phyloP scores from a whole-genome alignment of 2,329 filamentous ascomycete species.

The Huntiella bhutanensis region DNA sequence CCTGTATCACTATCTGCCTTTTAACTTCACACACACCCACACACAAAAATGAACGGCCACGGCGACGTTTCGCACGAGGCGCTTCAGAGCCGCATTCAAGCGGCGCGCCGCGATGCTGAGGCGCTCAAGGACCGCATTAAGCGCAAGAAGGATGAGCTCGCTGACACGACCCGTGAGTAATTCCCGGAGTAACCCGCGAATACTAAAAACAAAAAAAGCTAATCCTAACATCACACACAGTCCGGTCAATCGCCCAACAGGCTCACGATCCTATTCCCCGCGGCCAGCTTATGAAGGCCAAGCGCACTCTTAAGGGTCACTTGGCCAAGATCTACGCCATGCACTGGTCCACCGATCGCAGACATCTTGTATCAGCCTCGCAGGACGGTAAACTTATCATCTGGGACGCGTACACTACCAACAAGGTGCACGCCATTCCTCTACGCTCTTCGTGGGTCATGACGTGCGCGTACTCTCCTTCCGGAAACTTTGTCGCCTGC shows the following conservation, averaged over 20 bases:
- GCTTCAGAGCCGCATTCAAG: constrained; percentile 86
- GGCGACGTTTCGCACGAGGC: constrained; percentile 50
- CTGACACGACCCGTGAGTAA: constrained; percentile 85
- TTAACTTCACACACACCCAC: background rate
- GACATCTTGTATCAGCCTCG: constrained; percentile 91
- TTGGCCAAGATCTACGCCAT: constrained; percentile 99
- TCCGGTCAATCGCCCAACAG: constrained; percentile 80
- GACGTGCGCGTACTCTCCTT: constrained; percentile 97
- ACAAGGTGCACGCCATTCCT: constrained; percentile 98
- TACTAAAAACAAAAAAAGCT: no score
- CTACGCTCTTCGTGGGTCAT: constrained; percentile 98
- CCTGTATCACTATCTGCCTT: background rate
- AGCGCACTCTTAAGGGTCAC: constrained; percentile 92
- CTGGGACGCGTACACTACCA: constrained; percentile 98
- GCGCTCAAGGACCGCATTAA: constrained; percentile 97
- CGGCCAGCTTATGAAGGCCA: constrained; percentile 89
- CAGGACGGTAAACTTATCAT: constrained; percentile 99
- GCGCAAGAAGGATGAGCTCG: constrained; percentile 98
- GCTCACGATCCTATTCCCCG: constrained; percentile 81
- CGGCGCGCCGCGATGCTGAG: constrained; percentile 91
- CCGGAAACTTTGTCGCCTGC: constrained; percentile 94
- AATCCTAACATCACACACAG: constrained; percentile 28
- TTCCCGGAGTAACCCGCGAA: background rate
- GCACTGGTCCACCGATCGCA: constrained; percentile 98
- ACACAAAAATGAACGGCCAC: constrained; percentile 33